Evolutionary conservation across 108 stramenopile genomes (phyloP), one percentile per base, ranked within the genome.

Genomic region (Heterococcus sp.): DNA sequence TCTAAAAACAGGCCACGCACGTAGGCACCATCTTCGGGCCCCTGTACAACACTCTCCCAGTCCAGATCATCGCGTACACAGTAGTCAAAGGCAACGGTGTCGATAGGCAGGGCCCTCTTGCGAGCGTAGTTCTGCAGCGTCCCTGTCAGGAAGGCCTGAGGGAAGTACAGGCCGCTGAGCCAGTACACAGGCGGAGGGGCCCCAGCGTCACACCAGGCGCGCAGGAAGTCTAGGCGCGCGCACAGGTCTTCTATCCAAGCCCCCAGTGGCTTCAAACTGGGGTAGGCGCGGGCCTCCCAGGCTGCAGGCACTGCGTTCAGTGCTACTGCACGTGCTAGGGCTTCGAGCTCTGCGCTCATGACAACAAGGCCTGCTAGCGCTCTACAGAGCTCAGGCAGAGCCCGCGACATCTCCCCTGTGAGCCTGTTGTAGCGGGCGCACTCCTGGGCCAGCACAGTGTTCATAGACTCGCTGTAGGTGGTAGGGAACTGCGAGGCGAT

Each of bases 71-170:
- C 74, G 0, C 78, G 74, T 1, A 91, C 85, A 3, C 71, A 37
- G 46, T 84, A 88, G 64, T 90, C 89, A 68, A 86, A 91, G n/a
- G 38, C 86, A 35, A 87, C 87, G 21, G 76, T 70, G 58, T 91
- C 90, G 65, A 91, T 91, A 27, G 90, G 89, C 8, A 87, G 80
- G 78, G 74, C 37, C 71, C 90, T 65, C 65, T 87, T 87, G 3
- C 90, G 85, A 29, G 90, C 90, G 77, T 78, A 91, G 73, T 91
- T 91, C 69, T 91, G 90, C 33, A 90, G 72, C 33, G 89, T 90
- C 37, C 90, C 90, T 2, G 90, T 91, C 74, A 90, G 86, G 83
- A 91, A 91, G 1, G 89, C 88, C 71, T 90, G 90, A 3, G 88
- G 89, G 75, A 90, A 91, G 86, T 87, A 91, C 84, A 90, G 89